Evolutionary conservation across 1,284 basidiomycete genomes (phyloP), one percentile per base, ranked within the genome.

Genomic region (Naganishia cerealis): DNA sequence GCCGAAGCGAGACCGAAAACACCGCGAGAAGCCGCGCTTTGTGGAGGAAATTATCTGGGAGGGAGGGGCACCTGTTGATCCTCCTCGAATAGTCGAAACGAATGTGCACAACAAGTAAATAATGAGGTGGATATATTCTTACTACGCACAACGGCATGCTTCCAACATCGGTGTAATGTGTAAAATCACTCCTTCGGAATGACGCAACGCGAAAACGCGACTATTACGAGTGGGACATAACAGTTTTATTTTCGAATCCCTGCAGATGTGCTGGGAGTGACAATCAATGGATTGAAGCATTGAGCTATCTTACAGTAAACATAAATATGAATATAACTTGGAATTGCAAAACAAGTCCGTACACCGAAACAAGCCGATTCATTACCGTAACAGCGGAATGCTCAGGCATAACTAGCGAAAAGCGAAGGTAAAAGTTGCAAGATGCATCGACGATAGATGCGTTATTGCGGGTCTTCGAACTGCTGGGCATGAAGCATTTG

Each of bases 31-130:
- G 57, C 57, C n/a, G 72, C 70, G 50, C 63, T 74, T 33, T 62
- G 67, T 63, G 21, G 57, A 69, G 33, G 67, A 71, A 2, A 72
- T 76, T 16, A 73, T 80, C 8, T 79, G 77, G 75, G 73, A 76
- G 68, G 57, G 77, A 33, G 79, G 76, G 18, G 65, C 63, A 40
- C 73, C 76, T 36, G 73, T 72, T 0, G 71, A 73, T 29, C 66
- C 69, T 21, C 69, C 69, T 29, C 39, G 66, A 53, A 39, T 21
- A 8, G 54, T 61, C 21, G 13, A 9, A 29, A 24, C 40, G 13
- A 42, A 48, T 36, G 55, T 40, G 21, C 40, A 9, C 10, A 15
- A 40, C 7, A 3, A 42, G 40, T 42, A 42, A 18, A 9, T 33
- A 42, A 42, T 42, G 40, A 42, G 10, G 40, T 13, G 13, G 13